phyloP scores from a whole-genome alignment of 2,329 filamentous ascomycete species.

The Ascochyta lentis region DNA sequence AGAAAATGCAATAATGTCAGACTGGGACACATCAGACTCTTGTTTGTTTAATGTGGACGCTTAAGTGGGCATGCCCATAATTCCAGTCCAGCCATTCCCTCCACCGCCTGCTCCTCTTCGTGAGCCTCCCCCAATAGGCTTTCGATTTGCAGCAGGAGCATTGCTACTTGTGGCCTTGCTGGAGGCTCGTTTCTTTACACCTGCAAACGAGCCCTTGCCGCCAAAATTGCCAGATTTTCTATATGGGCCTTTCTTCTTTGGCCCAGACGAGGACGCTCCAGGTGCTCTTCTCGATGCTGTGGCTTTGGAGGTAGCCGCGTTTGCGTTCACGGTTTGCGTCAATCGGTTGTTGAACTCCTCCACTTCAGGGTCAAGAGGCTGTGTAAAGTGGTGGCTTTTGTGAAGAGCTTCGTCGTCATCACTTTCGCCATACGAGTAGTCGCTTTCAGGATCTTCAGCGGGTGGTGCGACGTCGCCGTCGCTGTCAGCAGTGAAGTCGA shows the following conservation, averaged over 20 bases:
- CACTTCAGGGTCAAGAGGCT: slow-evolving; percentile 34
- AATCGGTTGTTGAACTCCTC: slow-evolving; percentile 39
- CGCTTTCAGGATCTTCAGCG: slow-evolving; percentile 24
- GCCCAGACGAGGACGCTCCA: slow-evolving; percentile 21
- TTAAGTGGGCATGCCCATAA: slow-evolving; percentile 43
- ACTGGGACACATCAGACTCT: background rate
- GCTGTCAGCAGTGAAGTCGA: slow-evolving; percentile 53
- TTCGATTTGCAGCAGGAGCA: slow-evolving; percentile 15
- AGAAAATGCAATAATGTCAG: background rate
- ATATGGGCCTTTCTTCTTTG: slow-evolving; percentile 24
- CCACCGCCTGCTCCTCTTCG: slow-evolving; percentile 18
- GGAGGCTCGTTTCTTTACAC: slow-evolving; percentile 29
- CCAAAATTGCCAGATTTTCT: slow-evolving; percentile 31
- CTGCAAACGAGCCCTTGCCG: slow-evolving; percentile 10
- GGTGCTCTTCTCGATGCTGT: slow-evolving; percentile 23
- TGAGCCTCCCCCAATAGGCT: slow-evolving; percentile 17
- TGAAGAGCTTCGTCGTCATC: slow-evolving; percentile 29
- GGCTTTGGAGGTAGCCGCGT: slow-evolving; percentile 18
- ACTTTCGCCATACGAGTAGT: slow-evolving; percentile 31
- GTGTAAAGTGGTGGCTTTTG: slow-evolving; percentile 41
- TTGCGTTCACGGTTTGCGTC: slow-evolving; percentile 29
- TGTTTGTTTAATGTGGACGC: background rate
- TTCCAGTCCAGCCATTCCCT: slow-evolving; percentile 15
- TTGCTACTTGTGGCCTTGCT: slow-evolving; percentile 20
- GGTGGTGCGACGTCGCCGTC: slow-evolving; percentile 31